A percentile compares a stretch with the other conserved stretches of the same genome.
These are phyloP conservation scores for Neospora caninum DNA, from an alignment of 169 alveolate genomes.

Conservation along the genomic window DNA sequence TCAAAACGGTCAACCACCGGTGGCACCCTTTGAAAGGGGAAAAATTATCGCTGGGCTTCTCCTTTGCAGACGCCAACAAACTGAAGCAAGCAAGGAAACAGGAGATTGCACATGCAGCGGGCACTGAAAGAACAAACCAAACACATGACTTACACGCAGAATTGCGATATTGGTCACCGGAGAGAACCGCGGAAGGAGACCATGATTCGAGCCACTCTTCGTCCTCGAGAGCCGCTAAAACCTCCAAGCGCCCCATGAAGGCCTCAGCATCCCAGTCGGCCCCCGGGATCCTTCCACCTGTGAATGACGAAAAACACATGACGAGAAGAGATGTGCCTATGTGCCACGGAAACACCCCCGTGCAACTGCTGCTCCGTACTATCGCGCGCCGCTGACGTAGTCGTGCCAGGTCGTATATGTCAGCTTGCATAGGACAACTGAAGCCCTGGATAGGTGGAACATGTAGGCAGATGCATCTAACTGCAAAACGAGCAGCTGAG, in stretches of 20 bases:
- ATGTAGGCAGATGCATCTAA: too few species aligned
- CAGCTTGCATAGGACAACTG: too few species aligned
- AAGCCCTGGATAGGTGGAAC: too few species aligned
- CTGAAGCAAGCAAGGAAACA: too few species aligned
- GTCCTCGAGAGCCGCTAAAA: constrained; percentile 38
- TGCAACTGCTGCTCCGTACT: too few species aligned
- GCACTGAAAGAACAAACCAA: too few species aligned
- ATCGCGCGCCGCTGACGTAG: too few species aligned
- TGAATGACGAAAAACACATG: background rate
- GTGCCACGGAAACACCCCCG: background rate
- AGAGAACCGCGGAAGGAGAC: constrained; percentile 37
- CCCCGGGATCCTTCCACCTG: background rate
- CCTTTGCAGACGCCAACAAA: too few species aligned
- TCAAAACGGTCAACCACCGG: background rate
- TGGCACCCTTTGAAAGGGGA: background rate
- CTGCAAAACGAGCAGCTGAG: too few species aligned
- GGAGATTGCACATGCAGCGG: too few species aligned
- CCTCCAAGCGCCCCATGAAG: constrained; percentile 33
- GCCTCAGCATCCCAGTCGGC: background rate
- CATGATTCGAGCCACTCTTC: constrained; percentile 45
- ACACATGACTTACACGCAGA: background rate
- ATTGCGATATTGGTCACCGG: background rate
- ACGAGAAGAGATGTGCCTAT: background rate
- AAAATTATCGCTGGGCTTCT: too few species aligned
- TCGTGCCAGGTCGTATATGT: too few species aligned